phyloP scores from a whole-genome alignment of 1,139 yeast species.

The Yamadazyma pseudoaaseri region DNA sequence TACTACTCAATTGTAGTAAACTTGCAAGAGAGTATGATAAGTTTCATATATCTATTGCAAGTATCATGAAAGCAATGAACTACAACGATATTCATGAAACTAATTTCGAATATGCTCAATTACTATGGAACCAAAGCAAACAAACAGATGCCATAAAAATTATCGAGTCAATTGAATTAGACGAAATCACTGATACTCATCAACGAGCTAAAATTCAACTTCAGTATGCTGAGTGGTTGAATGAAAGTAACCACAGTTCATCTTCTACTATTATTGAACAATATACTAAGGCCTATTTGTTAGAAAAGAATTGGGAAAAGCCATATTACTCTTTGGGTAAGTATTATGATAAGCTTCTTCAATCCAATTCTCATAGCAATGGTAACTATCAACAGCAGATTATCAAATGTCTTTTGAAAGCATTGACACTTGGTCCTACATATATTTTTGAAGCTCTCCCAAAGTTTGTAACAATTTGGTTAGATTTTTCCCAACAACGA shows the following conservation, averaged over 20 bases:
- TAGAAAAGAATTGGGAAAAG: conserved; percentile 71
- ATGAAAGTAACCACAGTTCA: conserved; percentile 80
- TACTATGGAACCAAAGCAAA: conserved; percentile 90
- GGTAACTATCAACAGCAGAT: conserved; percentile 73
- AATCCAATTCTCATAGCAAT: conserved; percentile 47
- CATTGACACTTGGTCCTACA: conserved; percentile 67
- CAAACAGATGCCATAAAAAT: conserved; percentile 80
- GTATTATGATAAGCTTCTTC: conserved; percentile 75
- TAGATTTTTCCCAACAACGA: conserved; percentile 64
- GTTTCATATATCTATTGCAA: conserved; percentile 70
- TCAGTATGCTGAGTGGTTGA: conserved; percentile 87
- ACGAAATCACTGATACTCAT: conserved; percentile 6
- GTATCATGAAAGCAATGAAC: conserved; percentile 67
- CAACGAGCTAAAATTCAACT: conserved; percentile 56
- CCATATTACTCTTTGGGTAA: conserved; percentile 80
- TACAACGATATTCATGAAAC: conserved; percentile 36
- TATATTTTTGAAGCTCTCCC: conserved; percentile 86
- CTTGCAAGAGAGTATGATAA: conserved; percentile 70
- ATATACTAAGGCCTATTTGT: conserved; percentile 56
- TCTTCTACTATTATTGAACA: conserved; percentile 71
- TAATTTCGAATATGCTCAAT: conserved; percentile 76
- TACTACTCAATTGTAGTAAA: conserved; percentile 60
- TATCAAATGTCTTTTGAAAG: conserved; percentile 61
- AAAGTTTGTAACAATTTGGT: conserved; percentile 85
- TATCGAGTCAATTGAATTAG: conserved; percentile 42